A percentile compares a stretch with the other conserved stretches of the same genome.
These are phyloP conservation scores for Cocos nucifera DNA, from an alignment of 176 grass and related monocot species.

Conservation along the genomic window DNA sequence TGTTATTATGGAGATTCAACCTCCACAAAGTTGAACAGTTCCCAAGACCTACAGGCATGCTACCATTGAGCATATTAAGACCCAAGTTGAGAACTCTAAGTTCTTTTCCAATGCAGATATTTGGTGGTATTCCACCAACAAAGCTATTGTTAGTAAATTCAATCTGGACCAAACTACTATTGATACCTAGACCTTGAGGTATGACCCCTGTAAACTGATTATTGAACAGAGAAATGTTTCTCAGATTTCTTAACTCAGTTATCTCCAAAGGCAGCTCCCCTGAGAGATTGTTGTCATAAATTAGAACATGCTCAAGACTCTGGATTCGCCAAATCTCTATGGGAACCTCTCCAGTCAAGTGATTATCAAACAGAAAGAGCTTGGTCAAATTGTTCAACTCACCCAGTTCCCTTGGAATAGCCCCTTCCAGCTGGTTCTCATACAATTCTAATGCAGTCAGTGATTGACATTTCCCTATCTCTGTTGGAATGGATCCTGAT, in stretches of 20 bases:
- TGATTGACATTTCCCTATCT: slow-evolving; percentile 35
- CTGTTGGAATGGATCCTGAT: slow-evolving; percentile 52
- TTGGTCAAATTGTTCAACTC: slow-evolving; percentile 30
- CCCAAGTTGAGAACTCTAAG: slow-evolving; percentile 42
- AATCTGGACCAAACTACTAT: slow-evolving; percentile 25
- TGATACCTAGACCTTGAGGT: slow-evolving; percentile 39
- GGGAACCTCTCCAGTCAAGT: slow-evolving; percentile 41
- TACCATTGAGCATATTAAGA: slow-evolving; percentile 53
- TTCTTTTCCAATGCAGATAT: slow-evolving; percentile 58
- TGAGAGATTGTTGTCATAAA: slow-evolving; percentile 32
- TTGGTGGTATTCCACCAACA: slow-evolving; percentile 51
- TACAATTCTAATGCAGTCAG: slow-evolving; percentile 35
- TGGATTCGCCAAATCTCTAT: slow-evolving; percentile 50
- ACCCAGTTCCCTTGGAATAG: slow-evolving; percentile 38
- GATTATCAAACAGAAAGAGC: slow-evolving; percentile 36
- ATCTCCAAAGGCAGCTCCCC: slow-evolving; percentile 39
- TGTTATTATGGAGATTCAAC: slow-evolving; percentile 44
- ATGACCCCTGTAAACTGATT: slow-evolving; percentile 57
- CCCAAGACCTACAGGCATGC: slow-evolving; percentile 39
- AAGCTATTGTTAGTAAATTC: slow-evolving; percentile 51
- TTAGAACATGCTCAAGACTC: slow-evolving; percentile 33
- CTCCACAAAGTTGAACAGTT: slow-evolving; percentile 43
- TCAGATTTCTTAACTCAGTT: slow-evolving; percentile 32
- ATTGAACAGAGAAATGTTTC: slow-evolving; percentile 35
- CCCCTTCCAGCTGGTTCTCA: slow-evolving; percentile 40